Evolutionary conservation across 148 eudicot species (phyloP).

Genomic region (Rhododendron ovatum): DNA sequence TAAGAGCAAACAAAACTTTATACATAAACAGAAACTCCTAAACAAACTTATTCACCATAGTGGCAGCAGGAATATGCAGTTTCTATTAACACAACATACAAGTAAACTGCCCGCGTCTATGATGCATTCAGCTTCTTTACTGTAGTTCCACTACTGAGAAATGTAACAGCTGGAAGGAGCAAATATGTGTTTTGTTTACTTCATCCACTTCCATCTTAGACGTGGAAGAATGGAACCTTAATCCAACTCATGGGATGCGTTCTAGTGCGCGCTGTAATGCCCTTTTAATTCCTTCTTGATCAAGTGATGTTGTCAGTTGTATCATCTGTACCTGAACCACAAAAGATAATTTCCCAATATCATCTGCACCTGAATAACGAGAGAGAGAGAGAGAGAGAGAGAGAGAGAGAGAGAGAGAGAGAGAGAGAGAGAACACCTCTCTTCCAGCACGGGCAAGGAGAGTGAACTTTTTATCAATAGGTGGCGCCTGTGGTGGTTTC

Average conservation of each 20-base stretch:
- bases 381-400: background rate
- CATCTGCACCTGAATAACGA: background rate
- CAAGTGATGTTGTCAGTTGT: conserved; percentile 74
- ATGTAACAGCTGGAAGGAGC: background rate
- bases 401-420: background rate
- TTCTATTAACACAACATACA: background rate
- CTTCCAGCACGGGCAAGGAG: conserved; percentile 98
- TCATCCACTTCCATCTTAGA: background rate
- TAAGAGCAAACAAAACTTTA: background rate
- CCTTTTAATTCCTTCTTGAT: conserved; percentile 86
- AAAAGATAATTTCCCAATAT: background rate
- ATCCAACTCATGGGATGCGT: conserved; percentile 59
- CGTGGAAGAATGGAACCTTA: background rate
- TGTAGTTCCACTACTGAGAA: background rate
- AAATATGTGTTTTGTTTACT: background rate
- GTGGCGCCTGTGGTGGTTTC: conserved; percentile 59
- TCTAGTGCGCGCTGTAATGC: conserved; percentile 79
- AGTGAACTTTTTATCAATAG: conserved; percentile 51
- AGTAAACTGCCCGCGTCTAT: background rate
- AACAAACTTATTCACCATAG: background rate
- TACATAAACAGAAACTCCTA: background rate
- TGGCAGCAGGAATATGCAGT: background rate
- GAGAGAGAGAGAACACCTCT: conserved; percentile 40
- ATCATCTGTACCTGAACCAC: conserved; percentile 82
- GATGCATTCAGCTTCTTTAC: background rate